Base-by-base conservation (phyloP, 768 basidiomycete genomes). In the Tylopilus balloui region DNA sequence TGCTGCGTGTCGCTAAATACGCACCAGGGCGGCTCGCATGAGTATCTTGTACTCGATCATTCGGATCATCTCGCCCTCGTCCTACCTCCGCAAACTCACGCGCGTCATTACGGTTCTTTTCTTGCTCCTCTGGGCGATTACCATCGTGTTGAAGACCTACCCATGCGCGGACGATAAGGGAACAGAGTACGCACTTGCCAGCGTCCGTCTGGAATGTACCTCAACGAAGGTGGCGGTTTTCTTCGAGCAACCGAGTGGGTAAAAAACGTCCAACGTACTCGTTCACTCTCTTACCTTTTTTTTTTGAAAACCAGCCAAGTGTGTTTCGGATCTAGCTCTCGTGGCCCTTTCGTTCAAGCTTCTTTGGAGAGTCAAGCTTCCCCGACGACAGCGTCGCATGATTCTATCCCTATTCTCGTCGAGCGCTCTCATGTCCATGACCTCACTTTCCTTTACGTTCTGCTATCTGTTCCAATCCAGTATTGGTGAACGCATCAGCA, bases 281-380 rank as follows among this genome's bases (percentile, higher is more conserved):
- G 5, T 6, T 32, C 32, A 32, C 11, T 15, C 11, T 15, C 0
- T 6, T 9, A 6, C 6, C 4, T 27, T n/a, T 10, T 13, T 27
- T 20, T 29, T 14, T 1, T 23, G 10, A n/a, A 32, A n/a, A 25
- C 17, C 23, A 59, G 58, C 21, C 11, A 38, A 40, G 24, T 60
- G 50, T 27, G 6, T 19, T 5, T 27, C 45, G 5, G 57, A 56
- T 14, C 21, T 25, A 9, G n/a, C 10, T 0, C 42, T 38, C 1
- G 15, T 53, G 7, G 9, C 21, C 5, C 31, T 56, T 6, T 42
- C 54, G 0, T 20, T 60, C 25, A 56, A 56, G 25, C 42, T 60
- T 10, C 51, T 60, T 28, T 51, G 55, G 58, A 40, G 35, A 17
- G 32, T 56, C 23, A 51, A 37, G 9, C 58, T 60, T 40, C 55